phyloP scores from a whole-genome alignment of 2,329 filamentous ascomycete genomes.

The Talaromyces sp. region DNA sequence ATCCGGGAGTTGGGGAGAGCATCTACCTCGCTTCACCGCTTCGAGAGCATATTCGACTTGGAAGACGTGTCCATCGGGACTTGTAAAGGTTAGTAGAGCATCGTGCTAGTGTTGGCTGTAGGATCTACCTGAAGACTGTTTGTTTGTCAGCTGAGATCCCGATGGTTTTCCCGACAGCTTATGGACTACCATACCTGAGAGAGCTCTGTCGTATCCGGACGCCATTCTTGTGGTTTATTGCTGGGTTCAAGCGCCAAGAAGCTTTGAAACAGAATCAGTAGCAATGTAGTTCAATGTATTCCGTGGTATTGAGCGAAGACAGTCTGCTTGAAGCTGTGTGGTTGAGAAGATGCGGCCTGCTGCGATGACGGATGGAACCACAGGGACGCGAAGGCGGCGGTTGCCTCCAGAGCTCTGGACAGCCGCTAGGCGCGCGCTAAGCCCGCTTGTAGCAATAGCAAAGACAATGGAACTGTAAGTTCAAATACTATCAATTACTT shows the following conservation, averaged over 20 bases:
- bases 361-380: constrained; percentile 8
- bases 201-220: constrained; percentile 97
- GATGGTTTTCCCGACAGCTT: constrained; percentile 6
- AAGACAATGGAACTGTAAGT: too few relatives aligned
- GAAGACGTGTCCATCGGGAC: constrained; percentile 98
- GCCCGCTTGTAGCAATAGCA: background rate
- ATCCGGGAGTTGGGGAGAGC: background rate
- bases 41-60: constrained; percentile 99
- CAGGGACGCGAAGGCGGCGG: constrained; percentile 10
- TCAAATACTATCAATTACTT: too few relatives aligned
- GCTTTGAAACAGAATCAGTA: background rate
- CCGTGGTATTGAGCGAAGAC: background rate
- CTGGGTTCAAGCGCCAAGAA: background rate
- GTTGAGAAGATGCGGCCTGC: constrained; percentile 1
- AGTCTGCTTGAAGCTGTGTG: background rate
- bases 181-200: constrained; percentile 70
- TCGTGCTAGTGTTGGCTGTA: constrained; percentile 3
- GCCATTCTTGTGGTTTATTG: constrained; percentile 54
- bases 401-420: constrained; percentile 8
- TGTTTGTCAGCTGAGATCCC: constrained; percentile 36
- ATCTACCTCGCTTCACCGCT: constrained; percentile 89
- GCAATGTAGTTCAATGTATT: background rate
- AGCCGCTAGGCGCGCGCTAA: constrained; percentile 7
- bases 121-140: constrained; percentile 74
- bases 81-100: constrained; percentile 48